Conservation (phyloP, 2,329 filamentous ascomycete genomes). For the Capronia americana region DNA sequence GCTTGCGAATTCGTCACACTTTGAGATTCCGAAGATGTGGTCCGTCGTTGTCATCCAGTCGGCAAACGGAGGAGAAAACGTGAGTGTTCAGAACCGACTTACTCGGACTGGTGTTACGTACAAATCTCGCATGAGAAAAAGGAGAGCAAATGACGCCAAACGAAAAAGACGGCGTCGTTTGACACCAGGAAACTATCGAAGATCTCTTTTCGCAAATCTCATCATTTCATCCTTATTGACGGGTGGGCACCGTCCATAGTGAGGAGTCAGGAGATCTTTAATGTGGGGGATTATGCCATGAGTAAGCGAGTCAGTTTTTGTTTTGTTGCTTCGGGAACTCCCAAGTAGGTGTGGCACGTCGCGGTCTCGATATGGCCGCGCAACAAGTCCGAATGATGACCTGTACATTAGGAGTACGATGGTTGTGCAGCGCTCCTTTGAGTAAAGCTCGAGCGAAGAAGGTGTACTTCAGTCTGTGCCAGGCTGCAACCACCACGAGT, state of each 20-base stretch:
- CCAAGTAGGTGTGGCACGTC: background rate
- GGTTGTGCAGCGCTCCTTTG: background rate
- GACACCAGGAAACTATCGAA: background rate
- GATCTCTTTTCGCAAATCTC: background rate
- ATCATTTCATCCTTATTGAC: background rate
- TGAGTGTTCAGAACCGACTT: background rate
- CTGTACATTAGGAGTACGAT: background rate
- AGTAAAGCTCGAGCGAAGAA: constrained; percentile 3
- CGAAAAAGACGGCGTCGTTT: background rate
- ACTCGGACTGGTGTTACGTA: background rate
- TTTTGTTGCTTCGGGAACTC: background rate
- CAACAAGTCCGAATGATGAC: constrained; percentile 17
- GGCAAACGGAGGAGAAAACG: background rate
- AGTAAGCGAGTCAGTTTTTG: no score
- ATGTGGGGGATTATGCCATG: background rate
- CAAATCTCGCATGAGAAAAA: background rate
- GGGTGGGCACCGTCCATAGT: background rate
- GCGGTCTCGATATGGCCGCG: background rate
- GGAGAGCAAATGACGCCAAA: background rate
- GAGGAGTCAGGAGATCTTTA: background rate
- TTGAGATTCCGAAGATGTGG: constrained; percentile 19
- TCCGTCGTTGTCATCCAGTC: background rate
- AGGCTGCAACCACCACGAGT: background rate
- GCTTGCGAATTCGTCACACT: background rate
- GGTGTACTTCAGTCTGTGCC: background rate